Base-by-base conservation (phyloP, 2,329 filamentous ascomycete species). In the Trichophyton mentagrophytes region DNA sequence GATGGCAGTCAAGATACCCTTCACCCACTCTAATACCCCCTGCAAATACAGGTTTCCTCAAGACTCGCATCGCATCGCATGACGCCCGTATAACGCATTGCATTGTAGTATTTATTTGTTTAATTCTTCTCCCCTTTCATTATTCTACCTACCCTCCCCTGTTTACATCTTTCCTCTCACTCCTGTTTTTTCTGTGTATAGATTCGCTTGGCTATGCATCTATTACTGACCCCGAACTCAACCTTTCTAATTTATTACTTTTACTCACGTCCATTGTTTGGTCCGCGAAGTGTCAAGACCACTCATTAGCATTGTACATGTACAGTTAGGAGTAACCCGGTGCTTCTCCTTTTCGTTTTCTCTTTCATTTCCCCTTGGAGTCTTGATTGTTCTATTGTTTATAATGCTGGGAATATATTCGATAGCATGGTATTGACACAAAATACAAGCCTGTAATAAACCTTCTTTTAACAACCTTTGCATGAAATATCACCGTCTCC, bases 271-370 rank as follows among this genome's bases (percentile, higher is more conserved):
- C n/a, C 51, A 9, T 27, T 36, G 30, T 55, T n/a, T 33, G 27
- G 51, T 38, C 51, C 33, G 30, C 27, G 33, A 55, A 11, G 8
- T 55, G 15, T 20, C 27, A 55, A 55, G 51, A 17, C 51, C n/a
- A 6, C 27, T 55, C 30, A 38, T 38, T 38, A 9, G 25, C 51
- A 17, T 55, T 55, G 15, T 36, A 27, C 51, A 55, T 55, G 51
- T 55, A 55, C 30, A 55, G 51, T 30, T 55, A 55, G 51, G 51
- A 55, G 51, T 55, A 36, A 36, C 51, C 27, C 15, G 51, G 51
- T 27, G 51, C 51, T 36, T 38, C 33, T 38, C 33, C n/a, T 55
- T 20, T 55, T 36, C 22, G 3, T 17, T 8, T 55, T 38, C 47
- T 36, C 30, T 55, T 55, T 55, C 51, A 33, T 55, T 38, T 27